A percentile compares a stretch with the other conserved stretches of the same genome.
Conservation (phyloP, 805 yeast species). For the Teunomyces atbi region DNA sequence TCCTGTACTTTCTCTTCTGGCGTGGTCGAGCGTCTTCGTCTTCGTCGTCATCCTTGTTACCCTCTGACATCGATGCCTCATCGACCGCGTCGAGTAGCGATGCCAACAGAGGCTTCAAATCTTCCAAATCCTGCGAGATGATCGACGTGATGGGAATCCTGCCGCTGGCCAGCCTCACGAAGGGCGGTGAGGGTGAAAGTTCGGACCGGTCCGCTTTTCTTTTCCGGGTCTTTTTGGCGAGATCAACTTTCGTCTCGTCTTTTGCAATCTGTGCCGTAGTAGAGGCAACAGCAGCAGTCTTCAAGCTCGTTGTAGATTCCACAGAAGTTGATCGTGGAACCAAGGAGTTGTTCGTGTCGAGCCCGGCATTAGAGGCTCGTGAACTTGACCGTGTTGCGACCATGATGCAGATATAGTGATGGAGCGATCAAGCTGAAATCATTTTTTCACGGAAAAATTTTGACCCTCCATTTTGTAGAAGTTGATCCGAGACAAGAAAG, state of each 20-base stretch:
- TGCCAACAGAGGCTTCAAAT: neutral
- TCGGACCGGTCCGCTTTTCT: neutral
- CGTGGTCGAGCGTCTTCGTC: conserved; percentile 2
- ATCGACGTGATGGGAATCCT: conserved; percentile 5
- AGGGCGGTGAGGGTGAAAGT: neutral
- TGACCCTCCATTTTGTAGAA: neutral
- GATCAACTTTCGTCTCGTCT: neutral
- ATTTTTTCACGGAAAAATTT: neutral
- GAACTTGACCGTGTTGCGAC: conserved; percentile 5
- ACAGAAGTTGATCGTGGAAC: neutral
- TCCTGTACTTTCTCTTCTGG: conserved; percentile 9
- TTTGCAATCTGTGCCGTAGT: neutral
- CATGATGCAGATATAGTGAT: neutral
- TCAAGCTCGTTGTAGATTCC: neutral
- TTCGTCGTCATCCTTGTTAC: neutral
- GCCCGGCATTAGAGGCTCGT: neutral
- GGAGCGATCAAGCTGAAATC: neutral
- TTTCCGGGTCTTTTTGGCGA: neutral
- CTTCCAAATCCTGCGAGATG: conserved; percentile 3
- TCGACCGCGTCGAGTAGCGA: neutral
- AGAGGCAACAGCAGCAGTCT: neutral
- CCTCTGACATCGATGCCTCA: conserved; percentile 1
- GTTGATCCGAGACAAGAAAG: neutral
- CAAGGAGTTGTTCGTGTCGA: neutral
- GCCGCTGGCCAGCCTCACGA: conserved; percentile 2